Percentiles rank a stretch among this genome's conserved stretches.
Evolutionary conservation across 2,329 filamentous ascomycete genomes (phyloP).

Genomic region (Ophiostoma tasmaniense): DNA sequence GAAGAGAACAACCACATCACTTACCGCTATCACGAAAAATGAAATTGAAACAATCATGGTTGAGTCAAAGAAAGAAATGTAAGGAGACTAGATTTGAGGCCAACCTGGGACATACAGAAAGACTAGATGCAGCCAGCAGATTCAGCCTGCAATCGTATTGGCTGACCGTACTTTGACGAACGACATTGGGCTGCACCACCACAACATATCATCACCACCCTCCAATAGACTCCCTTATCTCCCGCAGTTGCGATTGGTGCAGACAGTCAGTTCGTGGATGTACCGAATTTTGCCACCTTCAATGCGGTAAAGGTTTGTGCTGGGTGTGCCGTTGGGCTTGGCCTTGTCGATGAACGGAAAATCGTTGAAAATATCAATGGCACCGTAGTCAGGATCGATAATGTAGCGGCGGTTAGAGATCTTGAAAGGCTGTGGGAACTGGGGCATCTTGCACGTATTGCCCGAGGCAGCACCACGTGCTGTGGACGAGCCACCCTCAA

Average conservation of each 20-base stretch:
- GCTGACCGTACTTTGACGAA: not conserved
- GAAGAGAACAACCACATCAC: not conserved
- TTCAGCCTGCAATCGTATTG: not conserved
- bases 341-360: not conserved
- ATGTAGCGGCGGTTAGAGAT: not conserved
- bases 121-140: not conserved
- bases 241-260: not conserved
- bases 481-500: not conserved
- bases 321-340: not conserved
- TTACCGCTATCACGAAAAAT: not conserved
- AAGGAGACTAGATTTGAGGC: not conserved
- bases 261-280: not conserved
- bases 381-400: not conserved
- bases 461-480: not conserved
- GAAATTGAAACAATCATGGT: not conserved
- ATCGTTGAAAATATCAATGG: not conserved
- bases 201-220: not conserved
- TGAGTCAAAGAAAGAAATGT: not conserved
- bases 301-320: not conserved
- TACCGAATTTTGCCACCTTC: not conserved
- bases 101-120: not conserved
- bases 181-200: not conserved
- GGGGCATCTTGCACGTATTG: not conserved
- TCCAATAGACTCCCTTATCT: not conserved
- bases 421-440: not conserved